Percentiles rank a stretch among this genome's conserved stretches.
phyloP scores from a whole-genome alignment of 192 early-diverging fungal species.

The Linnemannia exigua region DNA sequence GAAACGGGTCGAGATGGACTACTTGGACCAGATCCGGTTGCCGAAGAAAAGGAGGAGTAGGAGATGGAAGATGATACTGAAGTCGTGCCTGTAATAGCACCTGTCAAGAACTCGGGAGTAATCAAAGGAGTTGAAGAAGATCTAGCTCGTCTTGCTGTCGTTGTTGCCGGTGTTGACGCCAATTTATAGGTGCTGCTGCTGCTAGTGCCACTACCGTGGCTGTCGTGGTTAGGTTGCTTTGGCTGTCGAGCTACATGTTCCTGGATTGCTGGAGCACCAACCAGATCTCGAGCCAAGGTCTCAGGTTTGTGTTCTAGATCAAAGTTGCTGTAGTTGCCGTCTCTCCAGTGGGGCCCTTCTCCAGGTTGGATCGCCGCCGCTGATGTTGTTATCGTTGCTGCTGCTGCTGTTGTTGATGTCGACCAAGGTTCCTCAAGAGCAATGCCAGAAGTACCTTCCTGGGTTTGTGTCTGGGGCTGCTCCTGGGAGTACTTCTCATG shows the following conservation, averaged over 20 bases:
- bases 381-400: not conserved
- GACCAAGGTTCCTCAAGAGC: too few relatives aligned
- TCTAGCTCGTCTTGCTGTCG: not conserved
- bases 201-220: not conserved
- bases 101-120: not conserved
- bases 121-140: not conserved
- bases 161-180: slow-evolving; percentile 10
- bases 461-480: not conserved
- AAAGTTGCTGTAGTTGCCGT: too few relatives aligned
- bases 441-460: not conserved
- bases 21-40: slow-evolving; percentile 8
- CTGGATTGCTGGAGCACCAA: not conserved
- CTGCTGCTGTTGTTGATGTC: not conserved
- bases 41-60: not conserved
- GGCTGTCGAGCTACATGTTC: not conserved
- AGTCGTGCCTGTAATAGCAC: not conserved
- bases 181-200: not conserved
- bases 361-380: not conserved
- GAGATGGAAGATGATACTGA: slow-evolving; percentile 1
- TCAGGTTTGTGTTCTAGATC: not conserved
- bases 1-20: slow-evolving; percentile 18
- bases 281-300: not conserved
- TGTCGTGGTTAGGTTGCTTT: not conserved
- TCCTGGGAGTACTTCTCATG: not conserved
- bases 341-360: not conserved